phyloP scores from a whole-genome alignment of 768 basidiomycete species.

The Collybiopsis confluens region DNA sequence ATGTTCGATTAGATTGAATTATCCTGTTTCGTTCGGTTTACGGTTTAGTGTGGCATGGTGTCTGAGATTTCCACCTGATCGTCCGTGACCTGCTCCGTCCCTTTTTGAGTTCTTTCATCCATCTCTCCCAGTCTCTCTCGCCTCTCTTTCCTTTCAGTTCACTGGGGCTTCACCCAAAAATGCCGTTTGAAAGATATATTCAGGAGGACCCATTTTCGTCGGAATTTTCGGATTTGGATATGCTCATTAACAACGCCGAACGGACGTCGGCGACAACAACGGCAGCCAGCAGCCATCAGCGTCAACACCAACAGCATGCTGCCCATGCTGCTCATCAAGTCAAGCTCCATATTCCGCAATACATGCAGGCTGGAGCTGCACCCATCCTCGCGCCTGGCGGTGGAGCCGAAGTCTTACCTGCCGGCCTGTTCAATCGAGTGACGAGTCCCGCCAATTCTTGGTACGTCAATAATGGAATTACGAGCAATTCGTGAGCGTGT shows the following conservation, averaged over 20 bases:
- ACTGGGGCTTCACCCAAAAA: slow-evolving; percentile 15
- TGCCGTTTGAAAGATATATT: slow-evolving; percentile 42
- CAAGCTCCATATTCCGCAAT: slow-evolving; percentile 59
- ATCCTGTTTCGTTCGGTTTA: too few relatives aligned
- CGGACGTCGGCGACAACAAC: not conserved
- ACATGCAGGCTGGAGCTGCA: slow-evolving; percentile 46
- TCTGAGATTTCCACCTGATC: not conserved
- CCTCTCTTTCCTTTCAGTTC: not conserved
- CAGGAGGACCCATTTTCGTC: slow-evolving; percentile 13
- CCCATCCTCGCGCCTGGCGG: slow-evolving; percentile 68
- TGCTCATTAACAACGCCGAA: slow-evolving; percentile 11
- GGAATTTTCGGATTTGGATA: slow-evolving; percentile 1
- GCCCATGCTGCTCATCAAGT: not conserved
- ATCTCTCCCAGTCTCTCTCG: not conserved
- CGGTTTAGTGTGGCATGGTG: not conserved
- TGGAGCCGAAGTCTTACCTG: slow-evolving; percentile 47
- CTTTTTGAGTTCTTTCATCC: not conserved
- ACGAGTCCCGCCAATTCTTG: slow-evolving; percentile 36
- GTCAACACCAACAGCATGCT: not conserved
- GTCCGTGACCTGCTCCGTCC: not conserved
- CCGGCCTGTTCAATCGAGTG: slow-evolving; percentile 13
- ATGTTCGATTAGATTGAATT: too few relatives aligned
- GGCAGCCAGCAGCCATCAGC: not conserved
- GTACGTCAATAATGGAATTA: slow-evolving; percentile 46
- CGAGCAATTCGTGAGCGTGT: slow-evolving; percentile 4